Conservation (phyloP, 805 yeast species). For the Priceomyces melissophilus region DNA sequence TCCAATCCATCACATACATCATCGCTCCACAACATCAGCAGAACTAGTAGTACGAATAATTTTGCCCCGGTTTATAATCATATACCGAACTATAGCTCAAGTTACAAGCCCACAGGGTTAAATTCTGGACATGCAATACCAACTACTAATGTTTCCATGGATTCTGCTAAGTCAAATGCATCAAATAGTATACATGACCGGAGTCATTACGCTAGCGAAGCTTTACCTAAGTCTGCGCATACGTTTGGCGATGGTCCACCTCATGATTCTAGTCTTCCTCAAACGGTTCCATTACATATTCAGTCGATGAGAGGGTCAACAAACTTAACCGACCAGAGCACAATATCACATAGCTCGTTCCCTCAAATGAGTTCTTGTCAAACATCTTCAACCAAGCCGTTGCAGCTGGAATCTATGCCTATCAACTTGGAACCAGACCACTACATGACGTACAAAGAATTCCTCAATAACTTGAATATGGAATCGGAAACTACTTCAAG, state of each 20-base stretch:
- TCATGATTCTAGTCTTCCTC: conserved; percentile 4
- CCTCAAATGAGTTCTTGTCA: conserved; percentile 6
- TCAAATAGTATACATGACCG: conserved; percentile 1
- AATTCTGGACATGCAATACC: conserved; percentile 40
- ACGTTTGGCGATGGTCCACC: too few relatives aligned
- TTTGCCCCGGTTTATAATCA: conserved; percentile 11
- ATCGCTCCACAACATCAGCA: conserved; percentile 9
- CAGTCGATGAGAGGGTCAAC: conserved; percentile 3
- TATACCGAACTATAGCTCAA: conserved; percentile 5
- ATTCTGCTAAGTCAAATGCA: conserved; percentile 31
- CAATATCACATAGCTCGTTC: background rate
- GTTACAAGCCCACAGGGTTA: conserved; percentile 12
- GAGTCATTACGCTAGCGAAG: conserved; percentile 11
- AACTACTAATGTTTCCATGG: conserved; percentile 53
- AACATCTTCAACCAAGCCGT: conserved; percentile 3
- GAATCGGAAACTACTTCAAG: conserved; percentile 11
- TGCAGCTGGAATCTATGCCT: conserved; percentile 1
- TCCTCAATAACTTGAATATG: conserved; percentile 25
- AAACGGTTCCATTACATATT: conserved; percentile 1
- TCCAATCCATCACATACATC: conserved; percentile 38
- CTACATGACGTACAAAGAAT: conserved; percentile 42
- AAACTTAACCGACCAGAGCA: conserved; percentile 1
- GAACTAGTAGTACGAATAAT: conserved; percentile 7
- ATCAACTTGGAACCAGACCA: conserved; percentile 31
- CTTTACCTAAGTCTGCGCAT: background rate